A percentile compares a stretch with the other conserved stretches of the same genome.
These are phyloP conservation scores for Bruguiera gymnorhiza DNA, from an alignment of 345 rosid species.

Conservation along the genomic window DNA sequence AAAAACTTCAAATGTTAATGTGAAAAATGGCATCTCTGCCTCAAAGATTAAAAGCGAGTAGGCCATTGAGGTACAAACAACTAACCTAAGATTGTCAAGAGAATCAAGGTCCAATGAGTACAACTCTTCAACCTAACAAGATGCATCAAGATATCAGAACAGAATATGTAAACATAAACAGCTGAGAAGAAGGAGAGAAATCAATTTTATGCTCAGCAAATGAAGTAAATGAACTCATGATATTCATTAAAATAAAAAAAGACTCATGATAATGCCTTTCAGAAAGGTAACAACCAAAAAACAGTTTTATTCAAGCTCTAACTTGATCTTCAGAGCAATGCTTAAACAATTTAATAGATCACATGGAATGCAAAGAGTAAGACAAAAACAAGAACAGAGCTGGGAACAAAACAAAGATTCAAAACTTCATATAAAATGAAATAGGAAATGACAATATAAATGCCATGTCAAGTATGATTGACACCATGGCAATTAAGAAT, in stretches of 20 bases:
- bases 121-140: conserved; percentile 83
- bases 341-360: too few relatives aligned
- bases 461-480: background rate
- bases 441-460: too few relatives aligned
- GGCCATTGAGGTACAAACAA: conserved; percentile 10
- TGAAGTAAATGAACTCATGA: background rate
- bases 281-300: too few relatives aligned
- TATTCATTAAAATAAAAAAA: too few relatives aligned
- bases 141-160: conserved; percentile 7
- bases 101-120: conserved; percentile 88
- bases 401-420: too few relatives aligned
- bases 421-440: background rate
- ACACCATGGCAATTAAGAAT: background rate
- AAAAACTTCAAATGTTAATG: background rate
- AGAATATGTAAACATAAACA: background rate
- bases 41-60: background rate
- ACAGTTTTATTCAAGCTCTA: too few relatives aligned
- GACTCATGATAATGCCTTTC: too few relatives aligned
- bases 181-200: background rate
- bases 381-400: too few relatives aligned
- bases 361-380: too few relatives aligned
- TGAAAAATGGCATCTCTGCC: background rate
- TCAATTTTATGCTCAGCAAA: background rate
- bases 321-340: too few relatives aligned
- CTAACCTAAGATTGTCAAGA: conserved; percentile 78